Evolutionary conservation across 371 early-diverging fungal species (phyloP).

Genomic region (Rhizopus arrhizus): DNA sequence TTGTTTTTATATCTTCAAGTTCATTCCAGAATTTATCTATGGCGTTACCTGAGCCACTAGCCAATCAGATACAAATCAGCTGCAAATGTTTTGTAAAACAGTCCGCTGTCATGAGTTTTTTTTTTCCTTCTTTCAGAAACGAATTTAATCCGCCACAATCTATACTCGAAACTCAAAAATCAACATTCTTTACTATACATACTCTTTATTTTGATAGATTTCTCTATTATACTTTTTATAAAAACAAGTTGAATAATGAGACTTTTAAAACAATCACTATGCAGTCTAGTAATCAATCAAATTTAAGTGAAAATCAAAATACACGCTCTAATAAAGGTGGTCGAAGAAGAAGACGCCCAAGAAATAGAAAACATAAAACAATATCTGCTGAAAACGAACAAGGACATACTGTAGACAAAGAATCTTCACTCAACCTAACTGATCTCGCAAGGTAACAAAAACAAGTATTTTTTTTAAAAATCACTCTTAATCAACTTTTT

Average conservation of each 20-base stretch:
- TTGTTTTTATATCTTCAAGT: no score
- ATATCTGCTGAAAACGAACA: slow-evolving; percentile 4
- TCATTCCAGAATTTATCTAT: no score
- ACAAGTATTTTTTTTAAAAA: no score
- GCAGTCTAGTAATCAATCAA: slow-evolving; percentile 3
- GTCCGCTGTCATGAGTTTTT: no score
- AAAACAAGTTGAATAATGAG: slow-evolving; percentile 5
- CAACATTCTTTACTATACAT: no score
- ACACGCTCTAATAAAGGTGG: background rate
- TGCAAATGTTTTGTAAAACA: no score
- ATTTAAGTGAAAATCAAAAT: slow-evolving; percentile 2
- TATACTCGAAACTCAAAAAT: no score
- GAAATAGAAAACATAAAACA: slow-evolving; percentile 25
- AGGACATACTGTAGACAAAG: slow-evolving; percentile 5
- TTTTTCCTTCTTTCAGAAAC: no score
- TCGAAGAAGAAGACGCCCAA: slow-evolving; percentile 16
- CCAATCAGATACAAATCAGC: no score
- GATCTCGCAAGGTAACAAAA: slow-evolving; percentile 35
- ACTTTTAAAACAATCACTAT: background rate
- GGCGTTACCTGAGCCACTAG: no score
- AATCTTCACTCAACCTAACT: slow-evolving; percentile 16
- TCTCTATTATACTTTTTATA: background rate
- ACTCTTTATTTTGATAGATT: background rate
- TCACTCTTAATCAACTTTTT: background rate
- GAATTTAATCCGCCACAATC: no score